A percentile compares a stretch with the other conserved stretches of the same genome.
These are phyloP conservation scores for Cyamopsis tetragonoloba DNA, from an alignment of 306 rosid genomes.

Conservation along the genomic window DNA sequence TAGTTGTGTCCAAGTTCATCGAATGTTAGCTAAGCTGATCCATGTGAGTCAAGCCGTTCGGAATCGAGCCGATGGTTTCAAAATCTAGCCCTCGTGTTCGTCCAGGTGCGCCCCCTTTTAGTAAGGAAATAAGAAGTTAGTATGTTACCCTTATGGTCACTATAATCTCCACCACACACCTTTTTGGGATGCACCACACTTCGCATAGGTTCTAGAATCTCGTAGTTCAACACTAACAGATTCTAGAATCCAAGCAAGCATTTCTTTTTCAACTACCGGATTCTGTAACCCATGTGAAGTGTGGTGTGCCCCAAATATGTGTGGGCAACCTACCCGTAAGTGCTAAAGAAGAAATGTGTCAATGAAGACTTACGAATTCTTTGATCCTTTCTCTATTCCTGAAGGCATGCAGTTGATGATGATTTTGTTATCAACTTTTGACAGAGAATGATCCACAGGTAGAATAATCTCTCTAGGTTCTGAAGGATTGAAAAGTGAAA, in stretches of 20 bases:
- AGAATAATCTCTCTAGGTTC: conserved; percentile 49
- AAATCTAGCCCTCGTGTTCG: conserved; percentile 86
- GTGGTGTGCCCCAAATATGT: no score
- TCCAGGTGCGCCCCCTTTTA: conserved; percentile 86
- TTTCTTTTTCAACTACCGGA: no score
- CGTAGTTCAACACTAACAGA: no score
- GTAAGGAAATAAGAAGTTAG: conserved; percentile 34
- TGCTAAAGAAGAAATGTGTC: not conserved
- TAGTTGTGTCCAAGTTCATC: conserved; percentile 35
- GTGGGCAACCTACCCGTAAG: no score
- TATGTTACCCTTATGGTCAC: not conserved
- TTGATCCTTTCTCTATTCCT: conserved; percentile 49
- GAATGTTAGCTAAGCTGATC: conserved; percentile 45
- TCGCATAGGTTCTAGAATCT: no score
- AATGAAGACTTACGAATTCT: conserved; percentile 59
- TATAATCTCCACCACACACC: no score
- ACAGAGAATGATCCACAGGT: conserved; percentile 46
- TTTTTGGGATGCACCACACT: no score
- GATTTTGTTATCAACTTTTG: conserved; percentile 55
- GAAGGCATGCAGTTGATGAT: conserved; percentile 49
- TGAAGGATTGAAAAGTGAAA: conserved; percentile 37
- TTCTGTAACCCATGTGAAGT: no score
- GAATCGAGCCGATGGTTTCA: conserved; percentile 37
- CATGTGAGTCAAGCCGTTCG: conserved; percentile 42
- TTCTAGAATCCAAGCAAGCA: no score